A percentile compares a stretch with the other conserved stretches of the same genome.
These are phyloP conservation scores for Plenodomus lindquistii DNA, from an alignment of 2,329 filamentous ascomycete species.

Conservation along the genomic window DNA sequence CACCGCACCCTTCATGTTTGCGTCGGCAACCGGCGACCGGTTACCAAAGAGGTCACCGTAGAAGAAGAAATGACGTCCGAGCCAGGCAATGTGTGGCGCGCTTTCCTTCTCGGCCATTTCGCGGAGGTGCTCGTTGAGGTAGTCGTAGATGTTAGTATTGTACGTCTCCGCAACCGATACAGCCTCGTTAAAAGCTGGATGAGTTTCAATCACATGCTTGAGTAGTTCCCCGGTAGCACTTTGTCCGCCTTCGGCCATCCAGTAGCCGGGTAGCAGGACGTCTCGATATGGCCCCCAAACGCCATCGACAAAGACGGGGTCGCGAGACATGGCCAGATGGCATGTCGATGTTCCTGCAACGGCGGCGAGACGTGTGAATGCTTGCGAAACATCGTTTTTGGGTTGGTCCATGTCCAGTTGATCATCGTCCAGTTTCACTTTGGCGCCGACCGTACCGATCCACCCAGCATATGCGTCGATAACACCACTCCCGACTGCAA, in stretches of 20 bases:
- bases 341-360: conserved; percentile 97
- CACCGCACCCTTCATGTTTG: conserved; percentile 88
- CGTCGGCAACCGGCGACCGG: conserved; percentile 87
- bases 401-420: conserved; percentile 69
- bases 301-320: conserved; percentile 90
- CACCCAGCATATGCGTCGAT: conserved; percentile 98
- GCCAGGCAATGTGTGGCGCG: conserved; percentile 79
- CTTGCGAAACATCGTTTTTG: conserved; percentile 86
- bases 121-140: conserved; percentile 83
- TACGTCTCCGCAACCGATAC: conserved; percentile 77
- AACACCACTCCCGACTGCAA: conserved; percentile 92
- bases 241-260: conserved; percentile 97
- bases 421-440: conserved; percentile 74
- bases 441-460: conserved; percentile 98
- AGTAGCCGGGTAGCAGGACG: conserved; percentile 86
- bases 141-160: conserved; percentile 91
- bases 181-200: conserved; percentile 84
- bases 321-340: conserved; percentile 91
- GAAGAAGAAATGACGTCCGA: conserved; percentile 95
- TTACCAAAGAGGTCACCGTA: conserved; percentile 98
- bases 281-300: conserved; percentile 98
- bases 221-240: conserved; percentile 94
- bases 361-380: conserved; percentile 88
- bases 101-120: conserved; percentile 70
- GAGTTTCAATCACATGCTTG: conserved; percentile 92